Base-by-base conservation (phyloP, 129 eudicot species). In the Flaveria robusta region DNA sequence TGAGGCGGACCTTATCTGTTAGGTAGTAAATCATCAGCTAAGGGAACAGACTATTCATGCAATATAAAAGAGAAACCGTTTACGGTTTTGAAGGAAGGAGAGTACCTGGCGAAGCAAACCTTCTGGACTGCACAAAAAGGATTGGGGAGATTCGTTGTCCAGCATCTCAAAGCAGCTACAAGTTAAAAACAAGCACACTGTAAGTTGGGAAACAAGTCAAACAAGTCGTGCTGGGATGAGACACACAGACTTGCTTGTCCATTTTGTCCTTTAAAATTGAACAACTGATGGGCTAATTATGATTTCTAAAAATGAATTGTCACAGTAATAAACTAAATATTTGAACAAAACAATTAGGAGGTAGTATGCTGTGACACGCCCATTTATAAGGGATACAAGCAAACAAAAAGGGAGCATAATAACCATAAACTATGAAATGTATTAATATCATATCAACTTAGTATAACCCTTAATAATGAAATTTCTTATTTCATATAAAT, bases 101-200 rank as follows among this genome's bases (percentile, higher is more conserved):
- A 77, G 66, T 88, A 85, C 92, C 92, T 88, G 92, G 71, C 71
- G 66, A 31, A 88, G 87, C 79, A 88, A 80, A 71, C 89, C 85
- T 81, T 85, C 89, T 20, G 89, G 89, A 80, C 92, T 85, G 81
- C 89, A 88, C 74, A 80, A 59, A 83, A 59, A 88, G 43, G 79
- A 70, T 58, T 85, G 52, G 20, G 87, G 89, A 31, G 86, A 80
- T 71, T 88, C 92, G 51, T 72, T 68, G 81, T 88, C 92, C 86
- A 83, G 37, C 92, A 88, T 88, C 83, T 88, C 92, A 80, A 88
- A 85, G 78, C 92, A 85, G 54, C 92, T 88, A 72, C 46, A 74
- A 62, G 31, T 47, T 26, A 34, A 59, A 15, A 66, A 78, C 74
- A 41, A 69, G 22, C 16, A 7, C 68, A 62, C 2, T 29, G 12